Base-by-base conservation (phyloP, 495 filamentous ascomycete species). In the Neurospora sp. region DNA sequence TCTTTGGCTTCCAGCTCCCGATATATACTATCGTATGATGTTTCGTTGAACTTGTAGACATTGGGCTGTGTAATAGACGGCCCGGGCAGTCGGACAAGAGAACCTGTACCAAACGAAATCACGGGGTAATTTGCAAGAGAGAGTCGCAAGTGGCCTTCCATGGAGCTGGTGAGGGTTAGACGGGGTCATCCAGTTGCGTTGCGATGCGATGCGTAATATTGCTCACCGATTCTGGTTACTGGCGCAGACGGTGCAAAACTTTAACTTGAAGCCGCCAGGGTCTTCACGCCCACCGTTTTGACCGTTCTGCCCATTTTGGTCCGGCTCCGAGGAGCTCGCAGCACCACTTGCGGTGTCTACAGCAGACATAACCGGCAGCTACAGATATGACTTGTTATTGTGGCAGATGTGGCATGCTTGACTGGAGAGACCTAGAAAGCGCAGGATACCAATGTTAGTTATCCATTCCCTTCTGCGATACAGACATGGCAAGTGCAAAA, bases 241-340 rank as follows among this genome's bases (percentile, higher is more conserved):
- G 5, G 96, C 96, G 82, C 96, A 99, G 44, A 99, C 96, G 3
- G 96, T 99, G 87, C 96, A 99, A 84, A 98, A 98, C 77, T 91
- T 96, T 53, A 99, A 86, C 79, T 93, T 96, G 86, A 89, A 96
- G 35, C 82, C 87, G 10, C 82, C 81, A 8, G 74, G 27, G 68
- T 84, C 84, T 70, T 80, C 77, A 9, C 73, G 74, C 61, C 84
- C 83, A 39, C 81, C 83, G 74, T 84, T 84, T n/a, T 80, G 75
- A 38, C 81, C 53, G 22, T 61, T 61, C 53, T 61, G 53, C 53
- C 27, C 53, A 61, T 61, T 61, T 31, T 61, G 53, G 10, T 61
- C 73, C 9, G 78, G n/a, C 27, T 78, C 73, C 27, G 82, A 40
- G 16, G 82, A 65, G 69, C 72, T 53, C 7, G 73, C 59, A 39